Conservation (phyloP, 371 early-diverging fungal genomes). For the Rhizopus delemar region DNA sequence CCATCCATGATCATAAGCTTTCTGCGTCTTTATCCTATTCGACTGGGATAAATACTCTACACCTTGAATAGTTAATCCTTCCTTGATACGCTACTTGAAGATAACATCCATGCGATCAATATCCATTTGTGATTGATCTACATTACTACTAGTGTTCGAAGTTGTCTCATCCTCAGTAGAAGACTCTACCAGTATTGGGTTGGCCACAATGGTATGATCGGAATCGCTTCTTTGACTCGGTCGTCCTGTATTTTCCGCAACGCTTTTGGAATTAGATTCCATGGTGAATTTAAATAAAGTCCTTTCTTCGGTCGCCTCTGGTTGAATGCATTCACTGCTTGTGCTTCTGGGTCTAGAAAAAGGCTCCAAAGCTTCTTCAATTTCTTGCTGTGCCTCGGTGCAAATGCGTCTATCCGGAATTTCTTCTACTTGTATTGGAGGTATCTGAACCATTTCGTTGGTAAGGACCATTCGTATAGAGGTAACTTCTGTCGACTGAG, state of each 20-base stretch:
- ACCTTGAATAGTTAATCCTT: background rate
- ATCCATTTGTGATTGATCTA: background rate
- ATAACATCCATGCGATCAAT: constrained; percentile 6
- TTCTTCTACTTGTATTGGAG: constrained; percentile 9
- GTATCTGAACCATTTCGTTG: constrained; percentile 1
- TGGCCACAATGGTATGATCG: background rate
- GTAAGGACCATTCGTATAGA: constrained; percentile 17
- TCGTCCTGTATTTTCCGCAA: background rate
- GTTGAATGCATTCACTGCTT: constrained; percentile 1
- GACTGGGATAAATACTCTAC: background rate
- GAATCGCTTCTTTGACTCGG: background rate
- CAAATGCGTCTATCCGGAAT: background rate
- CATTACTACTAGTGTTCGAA: background rate
- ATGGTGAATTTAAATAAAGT: background rate
- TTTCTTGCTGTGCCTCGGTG: background rate
- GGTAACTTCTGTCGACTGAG: constrained; percentile 10
- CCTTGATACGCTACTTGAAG: background rate
- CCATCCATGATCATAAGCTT: constrained; percentile 11
- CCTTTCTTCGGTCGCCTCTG: constrained; percentile 2
- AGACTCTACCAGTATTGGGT: constrained; percentile 7
- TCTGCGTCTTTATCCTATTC: background rate
- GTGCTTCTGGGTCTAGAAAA: background rate
- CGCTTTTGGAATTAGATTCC: constrained; percentile 6
- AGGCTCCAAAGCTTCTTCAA: background rate
- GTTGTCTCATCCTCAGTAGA: background rate